Evolutionary conservation across 1,139 yeast species (phyloP).

Genomic region (Sugiyamaella xylanicola): DNA sequence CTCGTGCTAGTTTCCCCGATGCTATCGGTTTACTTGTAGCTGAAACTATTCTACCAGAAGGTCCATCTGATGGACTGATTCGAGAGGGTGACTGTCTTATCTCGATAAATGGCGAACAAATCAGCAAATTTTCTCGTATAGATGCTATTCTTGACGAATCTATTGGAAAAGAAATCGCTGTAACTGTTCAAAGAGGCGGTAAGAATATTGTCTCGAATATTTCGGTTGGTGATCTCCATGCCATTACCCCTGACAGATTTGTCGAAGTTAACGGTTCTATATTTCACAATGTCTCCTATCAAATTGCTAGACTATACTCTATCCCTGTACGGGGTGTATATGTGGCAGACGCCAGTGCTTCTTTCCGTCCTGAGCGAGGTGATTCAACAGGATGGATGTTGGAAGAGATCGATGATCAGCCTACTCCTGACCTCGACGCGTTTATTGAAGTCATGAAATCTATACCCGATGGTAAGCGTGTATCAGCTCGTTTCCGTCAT

Average conservation of each 20-base stretch:
- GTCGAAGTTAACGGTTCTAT: conserved; percentile 86
- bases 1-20: conserved; percentile 70
- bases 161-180: conserved; percentile 60
- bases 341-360: conserved; percentile 75
- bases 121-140: conserved; percentile 74
- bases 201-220: conserved; percentile 54
- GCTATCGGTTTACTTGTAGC: conserved; percentile 84
- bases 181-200: conserved; percentile 78
- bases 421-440: conserved; percentile 70
- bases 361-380: conserved; percentile 60
- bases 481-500: conserved; percentile 73
- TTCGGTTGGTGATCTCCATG: conserved; percentile 72
- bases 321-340: conserved; percentile 85
- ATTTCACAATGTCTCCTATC: conserved; percentile 83
- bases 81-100: conserved; percentile 87
- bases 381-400: conserved; percentile 66
- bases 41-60: conserved; percentile 78
- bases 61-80: conserved; percentile 75
- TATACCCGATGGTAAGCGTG: conserved; percentile 76
- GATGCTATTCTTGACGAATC: conserved; percentile 79
- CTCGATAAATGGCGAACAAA: conserved; percentile 65
- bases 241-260: conserved; percentile 78
- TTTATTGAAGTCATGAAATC: conserved; percentile 75
- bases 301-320: conserved; percentile 81
- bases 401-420: conserved; percentile 73